Percentiles rank a stretch among this genome's conserved stretches.
These are phyloP conservation scores for Clitoria ternatea DNA, from an alignment of 306 rosid species.

Conservation along the genomic window DNA sequence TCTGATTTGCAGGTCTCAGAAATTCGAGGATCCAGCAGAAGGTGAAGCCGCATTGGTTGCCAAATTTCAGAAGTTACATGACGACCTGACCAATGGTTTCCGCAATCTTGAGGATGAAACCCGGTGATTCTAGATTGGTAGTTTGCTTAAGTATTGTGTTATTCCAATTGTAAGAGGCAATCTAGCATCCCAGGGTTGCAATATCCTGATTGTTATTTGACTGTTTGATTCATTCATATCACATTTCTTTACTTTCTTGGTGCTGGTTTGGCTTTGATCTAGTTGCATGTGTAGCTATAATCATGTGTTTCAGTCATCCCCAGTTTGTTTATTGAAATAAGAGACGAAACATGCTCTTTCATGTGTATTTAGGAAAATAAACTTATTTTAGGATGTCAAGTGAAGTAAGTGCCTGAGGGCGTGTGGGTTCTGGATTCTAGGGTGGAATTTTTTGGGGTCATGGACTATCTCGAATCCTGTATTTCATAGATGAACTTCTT, in stretches of 20 bases:
- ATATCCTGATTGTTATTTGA: slow-evolving; percentile 19
- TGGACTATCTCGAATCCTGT: neutral
- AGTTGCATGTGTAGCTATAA: slow-evolving; percentile 41
- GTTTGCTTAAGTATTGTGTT: slow-evolving; percentile 11
- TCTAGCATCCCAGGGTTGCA: slow-evolving; percentile 23
- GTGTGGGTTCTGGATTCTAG: slow-evolving; percentile 16
- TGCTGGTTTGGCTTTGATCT: slow-evolving; percentile 36
- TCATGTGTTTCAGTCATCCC: slow-evolving; percentile 32
- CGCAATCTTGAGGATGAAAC: slow-evolving; percentile 97
- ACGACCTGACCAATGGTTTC: slow-evolving; percentile 89
- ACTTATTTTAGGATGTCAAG: slow-evolving; percentile 26
- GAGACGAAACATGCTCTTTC: slow-evolving; percentile 32
- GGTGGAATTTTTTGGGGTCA: slow-evolving; percentile 10
- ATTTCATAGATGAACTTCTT: slow-evolving; percentile 23
- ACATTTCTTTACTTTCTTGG: slow-evolving; percentile 32
- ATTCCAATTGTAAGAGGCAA: slow-evolving; percentile 31
- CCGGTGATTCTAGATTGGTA: slow-evolving; percentile 51
- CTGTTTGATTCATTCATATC: slow-evolving; percentile 36
- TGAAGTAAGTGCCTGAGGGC: slow-evolving; percentile 27
- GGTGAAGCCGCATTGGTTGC: slow-evolving; percentile 80
- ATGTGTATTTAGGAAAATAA: slow-evolving; percentile 47
- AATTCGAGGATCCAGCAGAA: slow-evolving; percentile 99
- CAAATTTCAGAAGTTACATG: slow-evolving; percentile 76
- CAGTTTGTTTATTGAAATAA: slow-evolving; percentile 40
- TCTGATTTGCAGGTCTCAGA: slow-evolving; percentile 73